Evolutionary conservation across 2,329 filamentous ascomycete genomes (phyloP).

Genomic region (Ascochyta lentis): DNA sequence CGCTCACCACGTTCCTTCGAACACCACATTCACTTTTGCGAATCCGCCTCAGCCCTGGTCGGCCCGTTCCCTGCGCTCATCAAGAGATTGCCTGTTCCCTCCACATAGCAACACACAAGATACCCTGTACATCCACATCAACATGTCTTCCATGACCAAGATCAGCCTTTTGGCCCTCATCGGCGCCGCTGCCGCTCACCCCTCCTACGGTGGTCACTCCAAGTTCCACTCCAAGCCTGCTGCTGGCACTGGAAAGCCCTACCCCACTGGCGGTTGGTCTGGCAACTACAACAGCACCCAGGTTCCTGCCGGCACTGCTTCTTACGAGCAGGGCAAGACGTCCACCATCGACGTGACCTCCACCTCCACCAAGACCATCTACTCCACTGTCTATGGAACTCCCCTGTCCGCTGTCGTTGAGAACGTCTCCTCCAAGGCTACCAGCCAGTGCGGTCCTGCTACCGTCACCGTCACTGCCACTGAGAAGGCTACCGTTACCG

Average conservation of each 20-base stretch:
- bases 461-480: conserved; percentile 50
- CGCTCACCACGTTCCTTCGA: conserved; percentile 51
- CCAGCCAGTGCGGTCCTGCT: conserved; percentile 33
- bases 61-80: conserved; percentile 50
- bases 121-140: conserved; percentile 30
- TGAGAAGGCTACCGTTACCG: conserved; percentile 51
- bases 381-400: conserved; percentile 32
- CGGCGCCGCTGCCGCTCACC: conserved; percentile 48
- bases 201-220: conserved; percentile 42
- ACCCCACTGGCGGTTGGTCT: conserved; percentile 42
- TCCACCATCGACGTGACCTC: conserved; percentile 34
- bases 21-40: conserved; percentile 46
- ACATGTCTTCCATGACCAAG: conserved; percentile 46
- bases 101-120: conserved; percentile 18
- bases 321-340: conserved; percentile 27
- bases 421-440: conserved; percentile 28
- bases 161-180: conserved; percentile 54
- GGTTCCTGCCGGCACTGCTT: conserved; percentile 31
- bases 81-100: conserved; percentile 41
- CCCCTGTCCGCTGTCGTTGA: conserved; percentile 27
- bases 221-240: conserved; percentile 41
- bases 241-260: conserved; percentile 35
- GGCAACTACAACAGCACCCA: conserved; percentile 33
- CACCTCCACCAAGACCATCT: conserved; percentile 38
- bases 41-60: conserved; percentile 52